phyloP scores from a whole-genome alignment of 371 early-diverging fungal species.

The Circinella minor region DNA sequence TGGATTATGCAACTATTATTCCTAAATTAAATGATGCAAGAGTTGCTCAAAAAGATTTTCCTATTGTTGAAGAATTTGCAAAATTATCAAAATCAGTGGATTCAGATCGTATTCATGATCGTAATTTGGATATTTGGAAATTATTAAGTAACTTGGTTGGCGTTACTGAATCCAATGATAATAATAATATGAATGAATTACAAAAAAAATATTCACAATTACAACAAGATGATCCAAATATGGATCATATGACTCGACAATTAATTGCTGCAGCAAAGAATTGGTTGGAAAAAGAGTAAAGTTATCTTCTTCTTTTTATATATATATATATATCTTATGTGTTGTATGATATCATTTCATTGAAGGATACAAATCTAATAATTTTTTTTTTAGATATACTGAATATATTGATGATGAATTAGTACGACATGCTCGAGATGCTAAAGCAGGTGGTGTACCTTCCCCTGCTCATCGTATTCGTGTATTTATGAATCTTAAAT shows the following conservation, averaged over 20 bases:
- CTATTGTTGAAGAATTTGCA: conserved; percentile 14
- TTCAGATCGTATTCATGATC: conserved; percentile 11
- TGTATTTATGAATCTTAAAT: conserved; percentile 69
- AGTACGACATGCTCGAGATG: conserved; percentile 56
- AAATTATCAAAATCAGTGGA: conserved; percentile 14
- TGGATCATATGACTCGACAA: conserved; percentile 1
- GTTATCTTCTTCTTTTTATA: neutral
- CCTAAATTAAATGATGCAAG: conserved; percentile 24
- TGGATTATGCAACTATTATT: conserved; percentile 16
- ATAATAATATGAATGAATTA: neutral
- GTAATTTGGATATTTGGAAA: conserved; percentile 19
- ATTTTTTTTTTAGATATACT: conserved; percentile 27
- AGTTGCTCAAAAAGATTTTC: conserved; percentile 9
- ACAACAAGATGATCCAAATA: neutral
- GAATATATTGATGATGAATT: conserved; percentile 63
- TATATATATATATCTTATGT: neutral
- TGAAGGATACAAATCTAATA: neutral
- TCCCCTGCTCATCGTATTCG: conserved; percentile 66
- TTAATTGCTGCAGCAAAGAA: conserved; percentile 11
- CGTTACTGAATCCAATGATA: neutral
- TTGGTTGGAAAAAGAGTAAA: conserved; percentile 30
- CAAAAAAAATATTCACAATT: neutral
- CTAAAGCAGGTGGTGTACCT: conserved; percentile 74
- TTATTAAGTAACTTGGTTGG: conserved; percentile 10
- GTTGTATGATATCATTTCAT: no score